Conservation (phyloP, 225 moss, liverwort and hornwort genomes). For the Marchantia polymorpha region DNA sequence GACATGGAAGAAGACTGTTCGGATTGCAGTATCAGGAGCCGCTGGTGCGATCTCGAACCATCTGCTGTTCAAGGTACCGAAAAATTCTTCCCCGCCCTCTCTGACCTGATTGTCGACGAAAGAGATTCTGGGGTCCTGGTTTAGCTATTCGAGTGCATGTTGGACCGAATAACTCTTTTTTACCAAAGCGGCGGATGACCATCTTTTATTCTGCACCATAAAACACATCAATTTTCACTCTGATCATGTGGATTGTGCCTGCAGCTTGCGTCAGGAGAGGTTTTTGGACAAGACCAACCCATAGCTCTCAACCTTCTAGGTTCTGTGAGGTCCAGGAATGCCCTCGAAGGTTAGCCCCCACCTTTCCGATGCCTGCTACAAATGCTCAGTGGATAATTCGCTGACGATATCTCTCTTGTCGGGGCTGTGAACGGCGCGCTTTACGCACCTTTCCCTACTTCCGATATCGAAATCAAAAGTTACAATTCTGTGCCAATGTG, state of each 20-base stretch:
- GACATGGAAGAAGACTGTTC: constrained; percentile 95
- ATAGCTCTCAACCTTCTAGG: constrained; percentile 83
- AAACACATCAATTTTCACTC: background rate
- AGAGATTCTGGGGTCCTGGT: too few relatives aligned
- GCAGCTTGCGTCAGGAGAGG: constrained; percentile 87
- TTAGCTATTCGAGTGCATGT: too few relatives aligned
- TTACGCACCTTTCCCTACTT: too few relatives aligned
- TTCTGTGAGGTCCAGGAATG: constrained; percentile 75
- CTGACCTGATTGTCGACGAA: too few relatives aligned
- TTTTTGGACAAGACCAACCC: constrained; percentile 92
- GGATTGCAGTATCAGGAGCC: constrained; percentile 86
- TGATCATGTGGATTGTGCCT: background rate
- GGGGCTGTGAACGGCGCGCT: too few relatives aligned
- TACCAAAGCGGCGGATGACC: too few relatives aligned
- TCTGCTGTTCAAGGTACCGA: constrained; percentile 69
- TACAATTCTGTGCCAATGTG: too few relatives aligned
- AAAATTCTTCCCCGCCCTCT: background rate
- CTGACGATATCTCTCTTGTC: background rate
- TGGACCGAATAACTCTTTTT: too few relatives aligned
- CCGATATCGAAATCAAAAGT: too few relatives aligned
- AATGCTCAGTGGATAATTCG: background rate
- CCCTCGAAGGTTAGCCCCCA: constrained; percentile 57
- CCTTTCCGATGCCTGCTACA: background rate
- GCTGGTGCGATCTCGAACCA: constrained; percentile 95
- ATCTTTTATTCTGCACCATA: too few relatives aligned